Evolutionary conservation across 305 asterid genomes (phyloP), one percentile per base, ranked within the genome.

Genomic region (Fraxinus paxiana): DNA sequence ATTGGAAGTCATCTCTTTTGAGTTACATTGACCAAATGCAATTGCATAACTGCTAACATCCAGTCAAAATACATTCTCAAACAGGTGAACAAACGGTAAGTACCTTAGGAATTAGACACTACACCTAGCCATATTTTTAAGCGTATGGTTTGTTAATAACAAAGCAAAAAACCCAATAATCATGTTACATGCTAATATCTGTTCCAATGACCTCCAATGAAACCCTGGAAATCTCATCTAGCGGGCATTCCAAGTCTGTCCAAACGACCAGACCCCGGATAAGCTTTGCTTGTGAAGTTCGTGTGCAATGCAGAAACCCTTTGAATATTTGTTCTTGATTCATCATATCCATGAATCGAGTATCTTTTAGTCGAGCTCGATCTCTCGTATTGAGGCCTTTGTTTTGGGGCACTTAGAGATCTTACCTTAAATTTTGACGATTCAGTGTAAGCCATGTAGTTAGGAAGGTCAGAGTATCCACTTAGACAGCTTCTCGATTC

Each of bases 241-340:
- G 88, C 30, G 0, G 99, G 95, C 95, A 92, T 83, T 15, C 99
- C 97, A 15, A 88, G 87, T 88, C 92, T 79, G 88, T 94, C 99
- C 78, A 96, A 75, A 0, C 92, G 92, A 34, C 99, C 97, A 0
- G 99, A 96, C n/a, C 97, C 97, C 0, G 94, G 97, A 76, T 96
- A 96, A 69, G 90, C 94, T 75, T 91, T 91, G 83, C 67, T 87
- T 2, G 89, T 73, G 77, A 90, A 89, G 73, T 76, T 89, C 0
- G 90, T 81, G 10, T 90, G 90, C 81, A 84, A 51, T 1, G 83
- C 75, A 9, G 90, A 82, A 34, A 81, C 91, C 83, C 86, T 87
- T 65, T 90, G 94, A 10, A 85, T 34, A 35, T 85, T 78, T 1
- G 83, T n/a, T 80, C 87, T 87, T 1, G 90, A 46, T 18, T 91